Conservation (phyloP, 2,329 filamentous ascomycete species). For the Colletotrichum sp. region DNA sequence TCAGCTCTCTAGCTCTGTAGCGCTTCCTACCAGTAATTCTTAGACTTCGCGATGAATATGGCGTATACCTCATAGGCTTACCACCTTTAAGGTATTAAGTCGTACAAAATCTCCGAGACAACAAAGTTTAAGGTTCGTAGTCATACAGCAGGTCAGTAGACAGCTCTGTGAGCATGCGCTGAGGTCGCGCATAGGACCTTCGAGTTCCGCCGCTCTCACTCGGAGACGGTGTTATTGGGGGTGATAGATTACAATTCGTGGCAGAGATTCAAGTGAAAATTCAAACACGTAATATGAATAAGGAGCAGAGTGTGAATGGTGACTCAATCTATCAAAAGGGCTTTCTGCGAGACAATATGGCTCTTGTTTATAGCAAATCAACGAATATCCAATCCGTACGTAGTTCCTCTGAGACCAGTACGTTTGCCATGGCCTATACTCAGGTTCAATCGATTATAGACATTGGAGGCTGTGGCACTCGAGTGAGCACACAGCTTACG, state of each 20-base stretch:
- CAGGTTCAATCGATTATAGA: neutral
- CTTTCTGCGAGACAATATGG: neutral
- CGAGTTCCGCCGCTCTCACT: neutral
- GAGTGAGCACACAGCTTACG: neutral
- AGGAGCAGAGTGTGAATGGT: rapidly evolving
- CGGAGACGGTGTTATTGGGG: neutral
- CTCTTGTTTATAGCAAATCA: neutral
- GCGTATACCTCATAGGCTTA: too few relatives aligned
- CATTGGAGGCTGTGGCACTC: neutral
- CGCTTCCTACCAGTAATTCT: too few relatives aligned
- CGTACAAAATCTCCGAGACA: neutral
- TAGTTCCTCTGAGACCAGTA: neutral
- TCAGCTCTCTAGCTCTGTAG: too few relatives aligned
- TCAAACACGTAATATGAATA: neutral
- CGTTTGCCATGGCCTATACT: neutral
- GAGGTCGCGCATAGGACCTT: neutral
- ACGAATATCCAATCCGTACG: neutral
- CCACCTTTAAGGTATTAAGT: neutral
- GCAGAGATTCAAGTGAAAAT: neutral
- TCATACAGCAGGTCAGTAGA: neutral
- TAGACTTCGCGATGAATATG: too few relatives aligned
- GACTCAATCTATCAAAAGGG: neutral
- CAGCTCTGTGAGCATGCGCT: neutral
- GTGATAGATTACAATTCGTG: neutral
- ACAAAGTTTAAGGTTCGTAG: rapidly evolving